Evolutionary conservation across 1,139 yeast species (phyloP).

Genomic region (Yamadazyma oceani): DNA sequence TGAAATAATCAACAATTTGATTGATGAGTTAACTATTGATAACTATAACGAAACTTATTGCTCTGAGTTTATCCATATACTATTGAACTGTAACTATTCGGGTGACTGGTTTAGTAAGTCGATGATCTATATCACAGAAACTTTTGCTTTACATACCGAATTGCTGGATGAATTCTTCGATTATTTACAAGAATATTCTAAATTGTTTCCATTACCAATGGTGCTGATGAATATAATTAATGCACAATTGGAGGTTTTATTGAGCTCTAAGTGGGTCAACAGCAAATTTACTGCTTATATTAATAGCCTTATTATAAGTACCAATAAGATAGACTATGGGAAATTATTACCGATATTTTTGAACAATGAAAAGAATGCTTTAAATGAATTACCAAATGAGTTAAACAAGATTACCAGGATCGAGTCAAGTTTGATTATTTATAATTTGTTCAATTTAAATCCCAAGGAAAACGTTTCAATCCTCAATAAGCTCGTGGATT

Average conservation of each 20-base stretch:
- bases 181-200: constrained; percentile 22
- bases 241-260: constrained; percentile 66
- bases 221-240: constrained; percentile 43
- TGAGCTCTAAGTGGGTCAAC: constrained; percentile 50
- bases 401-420: constrained; percentile 29
- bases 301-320: constrained; percentile 32
- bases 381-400: constrained; percentile 26
- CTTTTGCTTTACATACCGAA: constrained; percentile 52
- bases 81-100: constrained; percentile 1
- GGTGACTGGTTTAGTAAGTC: constrained; percentile 50
- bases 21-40: constrained; percentile 4
- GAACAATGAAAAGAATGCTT: constrained; percentile 42
- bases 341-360: constrained; percentile 66
- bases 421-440: constrained; percentile 44
- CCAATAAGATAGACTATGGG: constrained; percentile 41
- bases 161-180: constrained; percentile 33
- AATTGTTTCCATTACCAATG: constrained; percentile 41
- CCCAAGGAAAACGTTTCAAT: constrained; percentile 46
- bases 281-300: constrained; percentile 34
- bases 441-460: constrained; percentile 40
- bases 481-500: constrained; percentile 47
- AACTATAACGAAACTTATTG: constrained; percentile 6
- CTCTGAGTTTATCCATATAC: constrained; percentile 7
- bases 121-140: constrained; percentile 59
- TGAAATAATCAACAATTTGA: constrained; percentile 1